Percentiles rank a stretch among this genome's conserved stretches.
These are phyloP conservation scores for Cylindrotheca closterium DNA, from an alignment of 108 stramenopile species.

Conservation along the genomic window DNA sequence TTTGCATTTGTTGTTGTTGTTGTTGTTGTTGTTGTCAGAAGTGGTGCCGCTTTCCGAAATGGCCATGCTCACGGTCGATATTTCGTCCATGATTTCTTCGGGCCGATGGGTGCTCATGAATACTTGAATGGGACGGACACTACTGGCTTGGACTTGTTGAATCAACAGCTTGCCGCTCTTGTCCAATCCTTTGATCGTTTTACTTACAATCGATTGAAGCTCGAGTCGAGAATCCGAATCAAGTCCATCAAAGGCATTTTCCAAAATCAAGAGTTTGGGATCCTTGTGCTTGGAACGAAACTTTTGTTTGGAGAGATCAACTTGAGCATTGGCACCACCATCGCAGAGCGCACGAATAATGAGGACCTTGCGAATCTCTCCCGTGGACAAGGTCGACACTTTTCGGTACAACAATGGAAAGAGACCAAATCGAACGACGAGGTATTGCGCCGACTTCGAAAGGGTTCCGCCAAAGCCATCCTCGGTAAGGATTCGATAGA, in stretches of 20 bases:
- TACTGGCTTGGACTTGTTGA: conserved; percentile 55
- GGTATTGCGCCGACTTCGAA: conserved; percentile 66
- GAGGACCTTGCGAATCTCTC: conserved; percentile 80
- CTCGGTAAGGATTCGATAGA: conserved; percentile 52
- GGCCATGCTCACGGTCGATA: conserved; percentile 34
- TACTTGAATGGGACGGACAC: conserved; percentile 62
- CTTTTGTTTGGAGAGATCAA: too few relatives aligned
- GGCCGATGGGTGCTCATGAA: conserved; percentile 62
- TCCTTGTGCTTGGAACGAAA: too few relatives aligned
- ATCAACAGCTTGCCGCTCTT: conserved; percentile 59
- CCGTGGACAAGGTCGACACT: conserved; percentile 66
- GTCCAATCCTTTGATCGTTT: conserved; percentile 64
- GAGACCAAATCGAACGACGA: conserved; percentile 69
- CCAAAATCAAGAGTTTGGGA: conserved; percentile 63
- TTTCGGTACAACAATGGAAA: conserved; percentile 55
- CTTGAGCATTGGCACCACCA: too few relatives aligned
- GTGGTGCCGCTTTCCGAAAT: background rate
- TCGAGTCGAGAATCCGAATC: conserved; percentile 56
- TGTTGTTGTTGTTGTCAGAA: background rate
- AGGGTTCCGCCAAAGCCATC: conserved; percentile 35
- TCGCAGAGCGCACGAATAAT: conserved; percentile 63
- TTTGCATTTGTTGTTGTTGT: background rate
- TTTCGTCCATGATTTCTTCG: conserved; percentile 68
- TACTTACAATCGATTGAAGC: conserved; percentile 49
- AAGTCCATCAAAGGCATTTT: conserved; percentile 84